A percentile compares a stretch with the other conserved stretches of the same genome.
phyloP scores from a whole-genome alignment of 768 basidiomycete genomes.

The Suillus brevipes region DNA sequence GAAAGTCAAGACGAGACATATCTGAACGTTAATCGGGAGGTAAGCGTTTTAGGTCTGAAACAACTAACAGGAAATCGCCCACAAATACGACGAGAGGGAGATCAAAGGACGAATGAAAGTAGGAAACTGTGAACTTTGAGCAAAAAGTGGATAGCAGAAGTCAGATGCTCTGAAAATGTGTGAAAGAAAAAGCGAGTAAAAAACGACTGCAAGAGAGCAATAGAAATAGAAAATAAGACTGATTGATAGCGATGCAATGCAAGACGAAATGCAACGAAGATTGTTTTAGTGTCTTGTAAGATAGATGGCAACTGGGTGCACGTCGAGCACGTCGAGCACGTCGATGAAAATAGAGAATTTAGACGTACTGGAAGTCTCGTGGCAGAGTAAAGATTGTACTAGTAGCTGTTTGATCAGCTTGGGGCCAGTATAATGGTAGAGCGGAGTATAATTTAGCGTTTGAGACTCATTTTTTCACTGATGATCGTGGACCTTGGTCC shows the following conservation, averaged over 20 bases:
- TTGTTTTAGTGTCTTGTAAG: conserved; percentile 35
- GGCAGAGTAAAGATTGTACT: conserved; percentile 11
- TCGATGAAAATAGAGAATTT: background rate
- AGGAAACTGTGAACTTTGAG: background rate
- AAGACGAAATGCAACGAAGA: conserved; percentile 27
- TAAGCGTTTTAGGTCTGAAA: conserved; percentile 1
- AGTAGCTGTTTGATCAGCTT: conserved; percentile 32
- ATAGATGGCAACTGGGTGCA: conserved; percentile 19
- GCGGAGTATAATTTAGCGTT: conserved; percentile 3
- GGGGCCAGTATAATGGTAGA: background rate
- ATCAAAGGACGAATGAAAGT: conserved; percentile 2
- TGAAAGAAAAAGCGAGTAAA: conserved; percentile 25
- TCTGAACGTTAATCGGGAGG: conserved; percentile 6
- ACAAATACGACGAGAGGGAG: background rate
- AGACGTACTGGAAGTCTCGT: conserved; percentile 8
- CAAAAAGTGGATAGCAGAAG: conserved; percentile 10
- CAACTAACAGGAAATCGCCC: background rate
- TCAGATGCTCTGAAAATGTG: conserved; percentile 18
- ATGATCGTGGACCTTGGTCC: background rate
- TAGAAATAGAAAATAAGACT: conserved; percentile 19
- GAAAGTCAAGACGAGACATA: conserved; percentile 48
- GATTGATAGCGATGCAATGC: conserved; percentile 37
- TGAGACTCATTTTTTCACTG: conserved; percentile 4
- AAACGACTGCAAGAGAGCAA: conserved; percentile 32
- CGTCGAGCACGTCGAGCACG: conserved; percentile 2